Evolutionary conservation across 2,329 filamentous ascomycete species (phyloP).

Genomic region (Bimuria novae-zelandiae): DNA sequence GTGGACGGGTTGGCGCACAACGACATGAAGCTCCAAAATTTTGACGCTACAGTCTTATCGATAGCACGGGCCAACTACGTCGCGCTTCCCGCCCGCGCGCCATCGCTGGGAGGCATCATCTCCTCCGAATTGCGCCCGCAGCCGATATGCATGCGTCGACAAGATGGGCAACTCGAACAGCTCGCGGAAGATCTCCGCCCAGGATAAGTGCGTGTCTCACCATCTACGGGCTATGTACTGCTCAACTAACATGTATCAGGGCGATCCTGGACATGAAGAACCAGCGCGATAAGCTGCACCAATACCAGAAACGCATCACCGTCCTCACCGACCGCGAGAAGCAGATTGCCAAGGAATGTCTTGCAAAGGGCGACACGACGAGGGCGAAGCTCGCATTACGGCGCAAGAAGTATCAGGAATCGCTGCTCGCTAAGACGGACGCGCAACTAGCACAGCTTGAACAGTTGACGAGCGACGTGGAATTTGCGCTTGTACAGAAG

Average conservation of each 20-base stretch:
- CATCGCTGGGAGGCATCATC: conserved; percentile 30
- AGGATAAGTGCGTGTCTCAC: conserved; percentile 75
- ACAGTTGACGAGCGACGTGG: conserved; percentile 82
- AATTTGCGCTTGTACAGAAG: conserved; percentile 96
- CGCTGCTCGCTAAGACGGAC: conserved; percentile 85
- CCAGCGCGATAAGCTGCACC: conserved; percentile 95
- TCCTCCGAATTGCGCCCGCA: conserved; percentile 16
- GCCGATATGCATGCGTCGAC: conserved; percentile 32
- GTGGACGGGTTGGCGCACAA: background rate
- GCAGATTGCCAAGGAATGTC: conserved; percentile 80
- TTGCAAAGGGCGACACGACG: conserved; percentile 77
- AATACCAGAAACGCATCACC: conserved; percentile 90
- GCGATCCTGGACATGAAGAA: conserved; percentile 97
- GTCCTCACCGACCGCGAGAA: conserved; percentile 86
- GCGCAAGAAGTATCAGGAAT: conserved; percentile 96
- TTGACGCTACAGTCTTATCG: conserved; percentile 28
- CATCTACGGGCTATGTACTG: background rate
- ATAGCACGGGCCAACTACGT: conserved; percentile 23
- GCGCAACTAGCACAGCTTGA: conserved; percentile 92
- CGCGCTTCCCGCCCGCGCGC: conserved; percentile 11
- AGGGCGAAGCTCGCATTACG: conserved; percentile 86
- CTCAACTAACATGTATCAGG: conserved; percentile 55
- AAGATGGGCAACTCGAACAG: conserved; percentile 69
- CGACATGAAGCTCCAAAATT: background rate
- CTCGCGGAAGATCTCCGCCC: conserved; percentile 70